Percentiles rank a stretch among this genome's conserved stretches.
Evolutionary conservation across 331 rosid genomes (phyloP).

Genomic region (Malus hybrid): DNA sequence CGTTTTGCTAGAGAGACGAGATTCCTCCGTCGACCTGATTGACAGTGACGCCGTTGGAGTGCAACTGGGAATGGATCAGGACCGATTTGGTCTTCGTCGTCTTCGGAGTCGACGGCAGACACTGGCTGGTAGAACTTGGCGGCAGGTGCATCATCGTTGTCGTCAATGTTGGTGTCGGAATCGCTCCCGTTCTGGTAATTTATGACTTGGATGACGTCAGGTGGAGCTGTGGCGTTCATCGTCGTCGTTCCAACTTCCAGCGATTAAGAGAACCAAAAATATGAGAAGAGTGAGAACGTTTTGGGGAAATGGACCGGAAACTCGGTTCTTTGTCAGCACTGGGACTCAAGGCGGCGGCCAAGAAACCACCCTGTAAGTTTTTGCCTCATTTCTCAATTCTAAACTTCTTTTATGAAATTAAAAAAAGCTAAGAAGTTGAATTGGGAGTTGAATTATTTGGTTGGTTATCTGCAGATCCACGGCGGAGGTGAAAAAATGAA

Average conservation of each 20-base stretch:
- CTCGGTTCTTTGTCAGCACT: conserved; percentile 73
- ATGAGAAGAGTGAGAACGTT: background rate
- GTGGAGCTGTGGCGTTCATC: conserved; percentile 37
- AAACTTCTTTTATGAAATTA: background rate
- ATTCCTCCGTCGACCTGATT: conserved; percentile 45
- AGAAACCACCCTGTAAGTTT: conserved; percentile 88
- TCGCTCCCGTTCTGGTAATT: conserved; percentile 21
- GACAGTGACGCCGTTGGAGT: conserved; percentile 30
- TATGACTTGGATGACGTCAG: conserved; percentile 32
- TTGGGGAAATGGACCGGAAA: background rate
- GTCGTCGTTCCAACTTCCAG: background rate
- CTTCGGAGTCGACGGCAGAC: conserved; percentile 37
- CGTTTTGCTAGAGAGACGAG: conserved; percentile 45
- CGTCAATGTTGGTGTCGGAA: conserved; percentile 31
- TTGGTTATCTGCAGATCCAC: background rate
- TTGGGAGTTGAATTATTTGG: too few relatives aligned
- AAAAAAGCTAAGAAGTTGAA: background rate
- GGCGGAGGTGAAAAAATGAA: too few relatives aligned
- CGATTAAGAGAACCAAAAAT: background rate
- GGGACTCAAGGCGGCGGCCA: conserved; percentile 99
- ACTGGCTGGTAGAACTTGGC: conserved; percentile 69
- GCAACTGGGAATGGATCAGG: conserved; percentile 19
- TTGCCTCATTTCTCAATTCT: background rate
- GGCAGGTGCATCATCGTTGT: conserved; percentile 18
- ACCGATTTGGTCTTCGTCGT: background rate